Base-by-base conservation (phyloP, 345 rosid species). In the Melaleuca alternifolia region DNA sequence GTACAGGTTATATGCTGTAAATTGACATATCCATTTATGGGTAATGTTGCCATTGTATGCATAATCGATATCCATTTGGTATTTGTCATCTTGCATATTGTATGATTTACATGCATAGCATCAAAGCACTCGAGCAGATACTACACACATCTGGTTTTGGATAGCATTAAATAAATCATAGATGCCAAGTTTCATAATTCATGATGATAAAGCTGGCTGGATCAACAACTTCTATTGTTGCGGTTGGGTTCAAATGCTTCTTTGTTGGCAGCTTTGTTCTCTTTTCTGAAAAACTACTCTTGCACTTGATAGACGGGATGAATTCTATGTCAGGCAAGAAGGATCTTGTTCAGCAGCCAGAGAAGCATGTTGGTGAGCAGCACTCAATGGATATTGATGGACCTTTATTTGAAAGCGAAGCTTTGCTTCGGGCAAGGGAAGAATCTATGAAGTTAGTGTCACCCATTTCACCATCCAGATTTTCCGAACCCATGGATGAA, bases 321-420 rank as follows among this genome's bases (percentile, higher is more conserved):
- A 8, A 65, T 50, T 76, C 59, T 61, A 71, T n/a, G 83, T 88
- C 87, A 83, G 85, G 83, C n/a, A 88, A 82, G 90, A 77, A 52
- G 30, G 88, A 50, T 44, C 51, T 6, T 83, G 86, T 46, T 81
- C 82, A 24, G 71, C 50, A 48, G 61, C 62, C 56, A 54, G 83
- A 86, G 81, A 85, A 85, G 18, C 83, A 54, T n/a, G 83, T 37
- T 37, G 57, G 52, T 44, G 71, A 87, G 50, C 54, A 85, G 62
- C 59, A 53, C 83, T 54, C 9, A 14, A 56, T 23, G 33, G 57
- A 79, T 71, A 37, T 71, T 71, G 48, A 71, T 71, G 81, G 21
- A 56, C 50, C 11, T 51, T 6, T 81, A 54, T 84, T 89, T 62
- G 82, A 83, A 51, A 83, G 21, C 46, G 46, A 51, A 51, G 46